phyloP scores from a whole-genome alignment of 306 rosid species.

The Fragaria iinumae region DNA sequence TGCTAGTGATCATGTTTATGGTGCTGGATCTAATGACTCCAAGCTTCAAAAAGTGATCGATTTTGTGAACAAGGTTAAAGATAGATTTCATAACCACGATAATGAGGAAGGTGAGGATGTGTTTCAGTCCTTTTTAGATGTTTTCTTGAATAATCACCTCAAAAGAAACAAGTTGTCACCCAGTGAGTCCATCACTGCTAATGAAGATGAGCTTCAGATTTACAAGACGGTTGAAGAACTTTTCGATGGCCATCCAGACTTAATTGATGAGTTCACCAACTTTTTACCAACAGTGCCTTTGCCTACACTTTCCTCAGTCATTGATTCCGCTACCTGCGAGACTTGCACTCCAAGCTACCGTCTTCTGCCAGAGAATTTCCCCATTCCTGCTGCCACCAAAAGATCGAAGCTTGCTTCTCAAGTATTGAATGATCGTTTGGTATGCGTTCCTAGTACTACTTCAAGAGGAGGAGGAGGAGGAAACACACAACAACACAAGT shows the following conservation, averaged over 20 bases:
- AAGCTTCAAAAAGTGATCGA: slow-evolving; percentile 66
- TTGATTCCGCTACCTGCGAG: slow-evolving; percentile 70
- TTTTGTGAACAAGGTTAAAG: slow-evolving; percentile 86
- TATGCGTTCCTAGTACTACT: slow-evolving; percentile 46
- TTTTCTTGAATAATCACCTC: slow-evolving; percentile 31
- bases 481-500: slow-evolving; percentile 50
- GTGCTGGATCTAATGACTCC: not conserved
- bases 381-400: slow-evolving; percentile 67
- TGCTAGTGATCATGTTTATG: not conserved
- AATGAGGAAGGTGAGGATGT: slow-evolving; percentile 41
- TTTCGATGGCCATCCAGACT: slow-evolving; percentile 67
- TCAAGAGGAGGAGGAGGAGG: not conserved
- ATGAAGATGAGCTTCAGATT: not conserved
- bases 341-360: slow-evolving; percentile 92
- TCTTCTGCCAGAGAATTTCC: slow-evolving; percentile 72
- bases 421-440: slow-evolving; percentile 80
- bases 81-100: slow-evolving; percentile 55
- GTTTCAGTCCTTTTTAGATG: slow-evolving; percentile 76
- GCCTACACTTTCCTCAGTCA: not conserved
- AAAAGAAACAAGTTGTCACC: slow-evolving; percentile 36
- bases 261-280: slow-evolving; percentile 68
- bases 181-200: not conserved
- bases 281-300: slow-evolving; percentile 70
- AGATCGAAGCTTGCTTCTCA: slow-evolving; percentile 62
- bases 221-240: slow-evolving; percentile 56